phyloP scores from a whole-genome alignment of 257 asterid species.

The Schizonepeta tenuifolia region DNA sequence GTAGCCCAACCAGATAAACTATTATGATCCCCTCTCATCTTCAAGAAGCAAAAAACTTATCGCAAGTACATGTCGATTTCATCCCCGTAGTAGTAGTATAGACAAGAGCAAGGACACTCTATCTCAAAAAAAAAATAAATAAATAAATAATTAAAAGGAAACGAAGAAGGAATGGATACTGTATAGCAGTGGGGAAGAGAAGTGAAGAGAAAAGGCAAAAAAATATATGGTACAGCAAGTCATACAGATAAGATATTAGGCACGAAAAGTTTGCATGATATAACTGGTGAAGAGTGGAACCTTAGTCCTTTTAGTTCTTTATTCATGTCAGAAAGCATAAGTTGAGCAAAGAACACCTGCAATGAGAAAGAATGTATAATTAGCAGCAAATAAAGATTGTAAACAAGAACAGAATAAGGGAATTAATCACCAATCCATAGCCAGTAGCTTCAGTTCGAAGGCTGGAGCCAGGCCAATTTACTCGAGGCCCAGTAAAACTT shows the following conservation, averaged over 20 bases:
- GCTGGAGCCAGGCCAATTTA: slow-evolving; percentile 97
- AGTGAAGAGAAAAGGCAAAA: slow-evolving; percentile 15
- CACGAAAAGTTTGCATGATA: slow-evolving; percentile 4
- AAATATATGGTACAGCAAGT: slow-evolving; percentile 15
- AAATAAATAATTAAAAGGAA: too few species aligned
- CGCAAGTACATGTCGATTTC: too few species aligned
- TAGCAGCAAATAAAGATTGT: slow-evolving; percentile 26
- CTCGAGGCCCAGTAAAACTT: slow-evolving; percentile 96
- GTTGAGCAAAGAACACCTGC: slow-evolving; percentile 97
- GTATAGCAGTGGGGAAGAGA: neutral
- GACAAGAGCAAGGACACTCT: neutral
- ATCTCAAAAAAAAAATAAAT: too few species aligned
- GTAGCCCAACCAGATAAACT: slow-evolving; percentile 4
- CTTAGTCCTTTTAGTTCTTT: slow-evolving; percentile 97
- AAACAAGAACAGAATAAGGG: slow-evolving; percentile 10
- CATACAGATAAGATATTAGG: slow-evolving; percentile 11
- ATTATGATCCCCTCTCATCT: neutral
- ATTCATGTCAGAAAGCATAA: slow-evolving; percentile 96
- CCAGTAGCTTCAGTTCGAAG: slow-evolving; percentile 99
- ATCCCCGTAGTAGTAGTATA: neutral
- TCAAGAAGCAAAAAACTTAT: too few species aligned
- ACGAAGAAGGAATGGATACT: neutral
- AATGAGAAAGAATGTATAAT: slow-evolving; percentile 34
- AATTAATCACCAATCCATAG: slow-evolving; percentile 83
- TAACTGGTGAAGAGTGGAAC: slow-evolving; percentile 46